Base-by-base conservation (phyloP, 1,139 yeast genomes). In the Yamadazyma sp. region DNA sequence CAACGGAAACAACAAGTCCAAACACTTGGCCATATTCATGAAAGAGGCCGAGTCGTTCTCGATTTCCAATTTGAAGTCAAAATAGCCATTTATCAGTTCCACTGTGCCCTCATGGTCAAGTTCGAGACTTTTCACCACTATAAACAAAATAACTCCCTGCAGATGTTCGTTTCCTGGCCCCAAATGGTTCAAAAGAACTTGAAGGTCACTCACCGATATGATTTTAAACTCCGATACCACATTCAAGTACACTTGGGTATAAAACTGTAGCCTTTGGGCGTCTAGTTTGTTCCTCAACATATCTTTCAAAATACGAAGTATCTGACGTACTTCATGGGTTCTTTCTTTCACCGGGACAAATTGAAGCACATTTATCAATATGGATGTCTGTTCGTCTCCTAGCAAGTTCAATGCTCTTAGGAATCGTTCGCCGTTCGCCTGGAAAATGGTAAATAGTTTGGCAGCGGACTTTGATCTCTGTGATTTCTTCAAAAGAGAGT, bases 71-170 rank as follows among this genome's bases (percentile, higher is more conserved):
- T 33, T 33, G 27, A 32, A 48, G 27, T 65, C 70, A 24, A 67
- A 51, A 36, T 53, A 62, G 16, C 53, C 58, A 2, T 41, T 30
- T 2, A 67, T 50, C 4, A 50, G 46, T 6, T 52, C 59, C 3
- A 41, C 33, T 0, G 61, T 43, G 20, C 48, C 44, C 0, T 25
- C 30, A 14, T 50, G 50, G 20, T 53, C 42, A 2, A 45, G 17
- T 38, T 61, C 57, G 25, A 63, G 43, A 29, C 48, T 45, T 26
- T 56, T 61, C 4, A 66, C 53, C 3, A 58, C 41, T 5, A 66
- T 51, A 20, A 64, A 47, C 22, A 65, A 43, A 3, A 61, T 45
- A 10, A 51, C 36, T 2, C 64, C 55, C n/a, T 43, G 43, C 3
- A 48, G 33, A 4, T 51, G 48, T 2, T 48, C 44, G 16, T 44